phyloP scores from a whole-genome alignment of 2,329 filamentous ascomycete genomes.

The Fusarium sp. region DNA sequence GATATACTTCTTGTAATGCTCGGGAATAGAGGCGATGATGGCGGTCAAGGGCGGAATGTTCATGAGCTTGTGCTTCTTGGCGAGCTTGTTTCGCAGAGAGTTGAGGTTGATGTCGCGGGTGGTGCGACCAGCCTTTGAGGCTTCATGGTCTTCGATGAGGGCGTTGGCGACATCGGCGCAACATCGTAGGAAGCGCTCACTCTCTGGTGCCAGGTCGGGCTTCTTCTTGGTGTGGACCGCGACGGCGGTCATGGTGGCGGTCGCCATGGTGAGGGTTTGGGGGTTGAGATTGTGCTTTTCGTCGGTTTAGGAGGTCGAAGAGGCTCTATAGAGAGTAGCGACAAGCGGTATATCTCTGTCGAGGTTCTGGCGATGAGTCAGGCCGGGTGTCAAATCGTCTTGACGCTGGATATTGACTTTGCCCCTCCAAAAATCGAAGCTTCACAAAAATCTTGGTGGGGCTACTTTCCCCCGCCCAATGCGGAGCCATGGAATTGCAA shows the following conservation, averaged over 20 bases:
- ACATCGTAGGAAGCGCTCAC: conserved; percentile 91
- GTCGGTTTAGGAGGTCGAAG: too few relatives aligned
- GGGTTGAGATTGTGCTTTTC: neutral
- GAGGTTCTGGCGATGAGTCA: neutral
- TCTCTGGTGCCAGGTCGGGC: conserved; percentile 85
- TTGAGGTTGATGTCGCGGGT: conserved; percentile 95
- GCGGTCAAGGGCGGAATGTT: conserved; percentile 92
- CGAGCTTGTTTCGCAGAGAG: conserved; percentile 82
- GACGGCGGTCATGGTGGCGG: conserved; percentile 73
- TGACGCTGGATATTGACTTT: conserved; percentile 26
- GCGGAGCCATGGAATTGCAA: conserved; percentile 30
- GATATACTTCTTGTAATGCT: conserved; percentile 99
- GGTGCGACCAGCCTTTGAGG: conserved; percentile 77
- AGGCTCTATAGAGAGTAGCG: neutral
- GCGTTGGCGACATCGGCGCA: conserved; percentile 96
- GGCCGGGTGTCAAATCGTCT: conserved; percentile 6
- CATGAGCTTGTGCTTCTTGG: conserved; percentile 91
- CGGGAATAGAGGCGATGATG: conserved; percentile 98
- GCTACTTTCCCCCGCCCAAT: conserved; percentile 33
- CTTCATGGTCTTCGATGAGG: conserved; percentile 93
- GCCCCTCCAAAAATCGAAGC: conserved; percentile 39
- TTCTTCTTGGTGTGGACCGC: conserved; percentile 76
- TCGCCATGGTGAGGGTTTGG: conserved; percentile 48
- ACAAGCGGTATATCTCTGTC: neutral
- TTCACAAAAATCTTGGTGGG: conserved; percentile 38